Conservation (phyloP, 2,329 filamentous ascomycete genomes). For the Aureobasidium sp. region DNA sequence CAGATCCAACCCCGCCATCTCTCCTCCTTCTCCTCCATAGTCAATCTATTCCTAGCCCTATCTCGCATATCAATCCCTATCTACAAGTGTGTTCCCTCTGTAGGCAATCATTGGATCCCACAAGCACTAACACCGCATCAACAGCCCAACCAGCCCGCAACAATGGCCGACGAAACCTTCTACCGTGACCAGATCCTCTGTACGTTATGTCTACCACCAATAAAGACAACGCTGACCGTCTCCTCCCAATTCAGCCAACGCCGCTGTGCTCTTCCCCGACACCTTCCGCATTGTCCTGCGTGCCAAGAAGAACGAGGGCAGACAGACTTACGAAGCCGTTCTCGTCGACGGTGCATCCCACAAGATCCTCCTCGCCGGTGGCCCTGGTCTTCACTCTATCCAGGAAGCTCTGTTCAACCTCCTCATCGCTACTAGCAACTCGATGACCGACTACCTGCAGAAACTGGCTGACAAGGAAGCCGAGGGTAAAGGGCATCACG, state of each 20-base stretch:
- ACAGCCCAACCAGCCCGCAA: neutral
- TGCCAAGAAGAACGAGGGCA: constrained; percentile 3
- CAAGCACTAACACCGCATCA: neutral
- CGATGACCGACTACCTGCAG: constrained; percentile 3
- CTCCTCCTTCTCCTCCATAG: neutral
- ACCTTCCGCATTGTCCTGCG: constrained; percentile 15
- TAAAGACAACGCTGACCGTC: neutral
- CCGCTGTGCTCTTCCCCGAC: constrained; percentile 11
- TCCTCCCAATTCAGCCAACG: neutral
- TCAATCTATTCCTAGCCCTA: neutral
- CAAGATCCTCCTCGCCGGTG: constrained; percentile 10
- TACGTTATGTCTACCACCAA: neutral
- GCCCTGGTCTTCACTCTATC: neutral
- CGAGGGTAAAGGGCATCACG: neutral
- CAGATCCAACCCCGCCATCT: neutral
- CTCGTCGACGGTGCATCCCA: constrained; percentile 11
- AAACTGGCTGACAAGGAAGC: constrained; percentile 12
- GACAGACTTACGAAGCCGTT: constrained; percentile 8
- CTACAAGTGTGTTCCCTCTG: neutral
- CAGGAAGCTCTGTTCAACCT: constrained; percentile 15
- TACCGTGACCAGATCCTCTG: constrained; percentile 16
- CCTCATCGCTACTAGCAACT: neutral
- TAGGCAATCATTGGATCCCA: no score
- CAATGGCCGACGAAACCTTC: constrained; percentile 15
- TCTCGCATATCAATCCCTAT: neutral